Base-by-base conservation (phyloP, 1,284 basidiomycete species). In the Cutaneotrichosporon cutaneum region DNA sequence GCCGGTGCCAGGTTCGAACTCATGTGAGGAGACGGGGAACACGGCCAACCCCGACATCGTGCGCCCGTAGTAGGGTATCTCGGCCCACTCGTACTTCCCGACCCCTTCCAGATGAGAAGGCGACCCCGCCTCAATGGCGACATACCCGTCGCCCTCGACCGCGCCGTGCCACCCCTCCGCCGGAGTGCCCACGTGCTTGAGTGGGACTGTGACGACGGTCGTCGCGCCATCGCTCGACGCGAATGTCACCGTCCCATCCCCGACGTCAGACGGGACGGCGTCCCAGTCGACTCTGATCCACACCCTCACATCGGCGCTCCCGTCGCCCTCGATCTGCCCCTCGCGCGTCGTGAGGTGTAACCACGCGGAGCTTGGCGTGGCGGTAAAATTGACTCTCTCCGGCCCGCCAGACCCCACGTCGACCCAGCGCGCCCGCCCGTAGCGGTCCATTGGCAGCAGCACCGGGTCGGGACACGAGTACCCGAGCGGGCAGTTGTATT, bases 111-210 rank as follows among this genome's bases (percentile, higher is more conserved):
- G 63, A 14, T 44, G 42, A 18, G 81, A 73, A 0, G 83, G 77
- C 70, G 88, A 86, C 2, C 81, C 83, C 13, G 86, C 87, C 68
- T 89, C 87, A 44, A 88, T 86, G 1, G 85, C 85, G 47, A 89
- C 81, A 18, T 82, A 84, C 11, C 86, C 85, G 55, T 84, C 83
- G 16, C 85, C 85, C 69, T 88, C 85, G 22, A 88, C 83, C 63
- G 86, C 86, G 6, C 87, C 87, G 84, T 81, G 80, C 77, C 86
- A 87, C 39, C 77, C 80, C 35, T 70, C 67, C 0, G 83, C 79
- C 4, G 66, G 63, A 0, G 54, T 24, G 5, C 44, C 7, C 24
- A 59, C 58, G 22, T 62, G 50, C 5, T 50, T 32, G 5, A 83
- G 77, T 1, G 78, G 72, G 16, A 83, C 78, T 9, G 75, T 74